These are phyloP conservation scores for Castanospermum australe DNA, from an alignment of 306 rosid species.

Conservation along the genomic window DNA sequence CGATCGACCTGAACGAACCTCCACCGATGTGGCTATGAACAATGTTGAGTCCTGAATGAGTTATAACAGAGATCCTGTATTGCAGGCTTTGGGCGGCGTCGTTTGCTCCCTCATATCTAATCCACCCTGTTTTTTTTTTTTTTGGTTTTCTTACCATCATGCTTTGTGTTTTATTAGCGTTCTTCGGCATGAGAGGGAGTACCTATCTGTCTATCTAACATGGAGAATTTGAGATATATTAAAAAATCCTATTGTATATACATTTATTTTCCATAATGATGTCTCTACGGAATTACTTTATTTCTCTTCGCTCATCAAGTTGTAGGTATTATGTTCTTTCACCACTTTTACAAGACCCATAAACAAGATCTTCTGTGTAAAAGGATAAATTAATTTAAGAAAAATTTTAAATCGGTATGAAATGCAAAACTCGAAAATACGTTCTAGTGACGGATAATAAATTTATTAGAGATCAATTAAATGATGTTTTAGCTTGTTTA, in stretches of 20 bases:
- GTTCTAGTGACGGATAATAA: no score
- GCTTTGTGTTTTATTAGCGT: not conserved
- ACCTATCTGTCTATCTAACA: slow-evolving; percentile 24
- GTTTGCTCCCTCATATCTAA: not conserved
- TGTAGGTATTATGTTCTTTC: no score
- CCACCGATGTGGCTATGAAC: slow-evolving; percentile 87
- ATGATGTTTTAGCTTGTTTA: no score
- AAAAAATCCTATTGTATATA: not conserved
- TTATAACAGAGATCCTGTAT: not conserved
- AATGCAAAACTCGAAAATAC: no score
- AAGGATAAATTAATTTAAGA: no score
- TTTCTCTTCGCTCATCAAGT: not conserved
- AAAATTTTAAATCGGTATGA: no score
- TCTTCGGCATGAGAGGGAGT: not conserved
- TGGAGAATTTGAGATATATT: not conserved
- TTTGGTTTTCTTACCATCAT: not conserved
- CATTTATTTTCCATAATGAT: not conserved
- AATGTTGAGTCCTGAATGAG: not conserved
- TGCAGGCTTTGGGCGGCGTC: not conserved
- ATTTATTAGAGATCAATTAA: no score
- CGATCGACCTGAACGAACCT: slow-evolving; percentile 88
- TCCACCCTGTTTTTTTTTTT: no score
- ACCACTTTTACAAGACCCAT: no score
- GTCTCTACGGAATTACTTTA: not conserved
- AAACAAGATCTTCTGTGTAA: no score